Evolutionary conservation across 352 stramenopile species (phyloP).

Genomic region (Pythium monospermum): DNA sequence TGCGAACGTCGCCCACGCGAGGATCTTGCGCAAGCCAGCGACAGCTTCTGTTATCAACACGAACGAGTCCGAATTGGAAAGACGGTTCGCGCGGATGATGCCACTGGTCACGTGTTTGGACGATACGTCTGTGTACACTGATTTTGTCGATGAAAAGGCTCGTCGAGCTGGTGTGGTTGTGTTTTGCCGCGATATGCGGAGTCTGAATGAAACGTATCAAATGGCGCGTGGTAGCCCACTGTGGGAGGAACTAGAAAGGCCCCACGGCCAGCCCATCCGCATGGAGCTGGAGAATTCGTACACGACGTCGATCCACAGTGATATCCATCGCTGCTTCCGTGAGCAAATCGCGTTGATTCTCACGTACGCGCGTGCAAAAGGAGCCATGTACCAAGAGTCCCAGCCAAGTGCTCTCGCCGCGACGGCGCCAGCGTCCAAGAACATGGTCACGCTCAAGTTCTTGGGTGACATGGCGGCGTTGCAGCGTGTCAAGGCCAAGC

Average conservation of each 20-base stretch:
- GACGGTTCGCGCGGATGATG: constrained; percentile 15
- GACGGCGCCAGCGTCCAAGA: constrained; percentile 10
- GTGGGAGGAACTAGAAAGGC: constrained; percentile 19
- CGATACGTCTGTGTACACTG: constrained; percentile 18
- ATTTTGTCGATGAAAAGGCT: constrained; percentile 18
- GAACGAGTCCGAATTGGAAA: constrained; percentile 10
- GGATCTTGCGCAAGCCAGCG: constrained; percentile 9
- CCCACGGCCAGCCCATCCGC: constrained; percentile 21
- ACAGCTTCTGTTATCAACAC: neutral
- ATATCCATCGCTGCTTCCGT: constrained; percentile 14
- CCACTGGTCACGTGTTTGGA: constrained; percentile 19
- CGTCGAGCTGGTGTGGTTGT: constrained; percentile 20
- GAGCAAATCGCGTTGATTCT: constrained; percentile 7
- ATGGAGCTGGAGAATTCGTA: constrained; percentile 25
- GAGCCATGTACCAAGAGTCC: constrained; percentile 8
- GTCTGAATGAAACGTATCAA: constrained; percentile 9
- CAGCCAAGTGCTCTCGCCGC: constrained; percentile 3
- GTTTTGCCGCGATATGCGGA: constrained; percentile 11
- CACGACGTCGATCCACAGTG: constrained; percentile 12
- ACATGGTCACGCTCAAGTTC: constrained; percentile 28
- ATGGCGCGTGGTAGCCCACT: constrained; percentile 5
- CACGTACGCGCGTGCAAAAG: constrained; percentile 3
- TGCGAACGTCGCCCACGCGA: constrained; percentile 6
- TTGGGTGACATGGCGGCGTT: constrained; percentile 5
- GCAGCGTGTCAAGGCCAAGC: constrained; percentile 13